These are phyloP conservation scores for Penicillium paxilli DNA, from an alignment of 495 filamentous ascomycete genomes.

Conservation along the genomic window DNA sequence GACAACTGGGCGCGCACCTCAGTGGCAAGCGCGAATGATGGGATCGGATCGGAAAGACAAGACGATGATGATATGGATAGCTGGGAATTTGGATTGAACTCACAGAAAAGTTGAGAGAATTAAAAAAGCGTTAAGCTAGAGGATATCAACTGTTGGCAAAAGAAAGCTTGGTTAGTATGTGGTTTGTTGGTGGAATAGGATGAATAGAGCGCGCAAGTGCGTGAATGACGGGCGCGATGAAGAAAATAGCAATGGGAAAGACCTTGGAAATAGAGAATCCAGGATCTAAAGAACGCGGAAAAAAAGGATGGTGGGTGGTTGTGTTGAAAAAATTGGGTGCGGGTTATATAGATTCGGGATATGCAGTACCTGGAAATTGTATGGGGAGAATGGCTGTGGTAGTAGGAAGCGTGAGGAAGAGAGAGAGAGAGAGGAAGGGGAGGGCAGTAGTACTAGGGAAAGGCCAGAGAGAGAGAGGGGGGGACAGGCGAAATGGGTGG, in stretches of 20 bases:
- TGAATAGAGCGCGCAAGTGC: conserved; percentile 8
- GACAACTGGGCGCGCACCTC: neutral
- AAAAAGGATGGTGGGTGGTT: conserved; percentile 21
- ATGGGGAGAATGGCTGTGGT: conserved; percentile 60
- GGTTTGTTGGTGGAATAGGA: conserved; percentile 4
- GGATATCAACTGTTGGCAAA: neutral
- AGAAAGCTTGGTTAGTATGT: conserved; percentile 9
- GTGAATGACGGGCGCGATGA: conserved; percentile 16
- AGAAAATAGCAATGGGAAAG: conserved; percentile 20
- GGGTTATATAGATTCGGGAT: conserved; percentile 35
- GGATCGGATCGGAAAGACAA: neutral
- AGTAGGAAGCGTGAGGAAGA: conserved; percentile 58
- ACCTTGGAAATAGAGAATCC: conserved; percentile 13
- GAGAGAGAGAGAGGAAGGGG: conserved; percentile 39
- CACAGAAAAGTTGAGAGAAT: neutral
- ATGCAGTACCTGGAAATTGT: conserved; percentile 52
- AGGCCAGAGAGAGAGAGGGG: conserved; percentile 51
- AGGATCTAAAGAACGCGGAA: conserved; percentile 16
- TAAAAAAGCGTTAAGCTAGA: neutral
- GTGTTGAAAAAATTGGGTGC: conserved; percentile 19
- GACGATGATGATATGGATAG: neutral
- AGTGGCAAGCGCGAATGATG: neutral
- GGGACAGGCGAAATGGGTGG: conserved; percentile 12
- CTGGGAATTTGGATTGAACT: neutral
- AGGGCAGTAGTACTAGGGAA: conserved; percentile 62